Base-by-base conservation (phyloP, 139 green algal genomes). In the Auxenochlorella pyrenoidosa region DNA sequence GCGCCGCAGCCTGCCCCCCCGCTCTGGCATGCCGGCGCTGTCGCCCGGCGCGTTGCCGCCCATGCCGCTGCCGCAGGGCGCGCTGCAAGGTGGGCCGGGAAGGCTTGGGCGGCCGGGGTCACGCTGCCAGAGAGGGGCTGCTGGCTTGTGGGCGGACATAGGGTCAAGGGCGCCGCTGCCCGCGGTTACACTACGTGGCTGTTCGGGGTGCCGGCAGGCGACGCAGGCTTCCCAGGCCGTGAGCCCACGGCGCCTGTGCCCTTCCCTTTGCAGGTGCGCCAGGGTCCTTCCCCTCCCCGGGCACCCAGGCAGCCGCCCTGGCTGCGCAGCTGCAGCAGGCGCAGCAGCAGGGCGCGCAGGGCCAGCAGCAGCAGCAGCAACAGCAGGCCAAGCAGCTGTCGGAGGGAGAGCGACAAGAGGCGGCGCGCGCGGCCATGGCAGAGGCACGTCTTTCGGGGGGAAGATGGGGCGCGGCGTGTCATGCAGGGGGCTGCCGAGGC, bases 341-440 rank as follows among this genome's bases (percentile, higher is more conserved):
- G 77, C 58, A 75, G 77, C 43, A 75, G 77, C 60, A 75, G 76
- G 54, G 54, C 18, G 54, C 18, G 16, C 54, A 63, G 54, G 54
- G 54, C 15, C 71, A 47, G 83, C 28, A 36, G 82, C 82, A 75
- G 81, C 43, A 63, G 65, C 82, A 32, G 82, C 40, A 12, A 32
- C 41, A 24, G 58, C 71, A 28, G 68, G 63, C 80, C 60, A 75
- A 76, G 80, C 58, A 68, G 79, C 59, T 88, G 32, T 54, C 12
- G 12, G n/a, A 38, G 54, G 79, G 89, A 41, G 78, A 89, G 43
- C 24, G 75, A 83, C 68, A 66, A 63, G 36, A 41, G 65, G 58
- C 60, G 28, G 77, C 66, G 12, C 32, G 44, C 21, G 88, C 83
- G 54, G 77, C 76, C 60, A 34, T 82, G 79, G 26, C 6, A 34